Base-by-base conservation (phyloP, 73 alveolate genomes). In the Paramecium sonneborni region DNA sequence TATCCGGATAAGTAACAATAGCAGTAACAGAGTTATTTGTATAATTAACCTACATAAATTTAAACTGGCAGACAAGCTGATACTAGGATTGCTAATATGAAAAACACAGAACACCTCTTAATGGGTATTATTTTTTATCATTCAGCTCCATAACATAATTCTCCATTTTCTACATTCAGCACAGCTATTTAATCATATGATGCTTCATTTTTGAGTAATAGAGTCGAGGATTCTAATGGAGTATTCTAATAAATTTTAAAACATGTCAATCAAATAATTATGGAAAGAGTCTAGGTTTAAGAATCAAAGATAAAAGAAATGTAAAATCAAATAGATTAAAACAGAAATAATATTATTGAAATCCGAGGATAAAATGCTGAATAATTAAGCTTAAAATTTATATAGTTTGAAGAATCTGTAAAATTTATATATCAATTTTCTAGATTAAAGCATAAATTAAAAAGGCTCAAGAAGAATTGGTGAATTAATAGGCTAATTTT, bases 401-500 rank as follows among this genome's bases (percentile, higher is more conserved):
- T 23, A 62, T 62, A 62, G 12, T 62, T 62, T 62, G 84, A 62
- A 30, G 84, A 62, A 62, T 62, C 84, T 26, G 84, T 62, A 62
- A 62, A 11, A 11, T 12, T 11, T 62, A 21, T 3, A 11, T 57
- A 10, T 1, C 8, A 26, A 62, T 9, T 52, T 62, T 62, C 1
- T 62, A 62, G 84, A 30, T 62, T 6, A 62, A 24, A 26, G 20
- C 87, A 10, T 28, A 74, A 74, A 74, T 74, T 32, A 21, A 74
- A 39, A 74, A 39, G 12, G 87, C 87, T 23, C 20, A 74, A 74
- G 87, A 74, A 20, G 56, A 74, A 35, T 74, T 74, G 20, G 30
- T 74, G 55, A 37, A n/a, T 28, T 39, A 74, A 37, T 74, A 74
- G 26, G 87, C 10, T 23, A 74, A 74, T 74, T 74, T 74, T 74